These are phyloP conservation scores for Gnomoniopsis sp. DNA, from an alignment of 2,329 filamentous ascomycete species.

Conservation along the genomic window DNA sequence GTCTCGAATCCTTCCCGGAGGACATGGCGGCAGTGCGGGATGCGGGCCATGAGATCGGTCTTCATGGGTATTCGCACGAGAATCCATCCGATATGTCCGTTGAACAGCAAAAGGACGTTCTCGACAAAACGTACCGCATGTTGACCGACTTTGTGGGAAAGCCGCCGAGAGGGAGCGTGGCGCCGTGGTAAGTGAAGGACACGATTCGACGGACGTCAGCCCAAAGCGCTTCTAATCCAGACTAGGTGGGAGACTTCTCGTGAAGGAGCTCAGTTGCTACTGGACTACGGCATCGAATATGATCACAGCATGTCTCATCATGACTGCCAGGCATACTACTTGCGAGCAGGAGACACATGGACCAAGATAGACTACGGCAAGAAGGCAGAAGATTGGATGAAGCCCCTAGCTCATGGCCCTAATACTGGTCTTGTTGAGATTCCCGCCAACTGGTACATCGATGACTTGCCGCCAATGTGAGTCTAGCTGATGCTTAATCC, in stretches of 20 bases:
- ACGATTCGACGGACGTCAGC: neutral
- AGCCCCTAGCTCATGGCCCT: slow-evolving; percentile 54
- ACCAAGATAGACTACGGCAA: slow-evolving; percentile 64
- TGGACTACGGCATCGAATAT: slow-evolving; percentile 65
- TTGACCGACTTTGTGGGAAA: slow-evolving; percentile 70
- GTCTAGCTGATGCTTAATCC: neutral
- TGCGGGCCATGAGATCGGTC: slow-evolving; percentile 46
- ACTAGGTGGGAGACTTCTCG: slow-evolving; percentile 61
- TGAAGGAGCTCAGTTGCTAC: slow-evolving; percentile 61
- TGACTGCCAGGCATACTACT: slow-evolving; percentile 61
- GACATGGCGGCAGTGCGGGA: slow-evolving; percentile 40
- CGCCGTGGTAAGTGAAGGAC: slow-evolving; percentile 47
- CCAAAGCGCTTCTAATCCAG: neutral
- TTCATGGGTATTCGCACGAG: slow-evolving; percentile 36
- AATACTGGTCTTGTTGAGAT: slow-evolving; percentile 63
- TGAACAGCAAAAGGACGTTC: slow-evolving; percentile 71
- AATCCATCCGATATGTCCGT: slow-evolving; percentile 54
- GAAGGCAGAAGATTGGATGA: slow-evolving; percentile 62
- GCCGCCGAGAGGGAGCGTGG: slow-evolving; percentile 67
- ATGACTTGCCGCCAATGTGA: slow-evolving; percentile 58
- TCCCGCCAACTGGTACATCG: slow-evolving; percentile 59
- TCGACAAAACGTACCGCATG: slow-evolving; percentile 70
- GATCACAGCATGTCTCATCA: slow-evolving; percentile 65
- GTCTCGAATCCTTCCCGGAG: slow-evolving; percentile 28
- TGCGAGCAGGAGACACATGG: slow-evolving; percentile 61